These are phyloP conservation scores for Stephania cephalantha DNA, from an alignment of 164 flowering plant species.

Conservation along the genomic window DNA sequence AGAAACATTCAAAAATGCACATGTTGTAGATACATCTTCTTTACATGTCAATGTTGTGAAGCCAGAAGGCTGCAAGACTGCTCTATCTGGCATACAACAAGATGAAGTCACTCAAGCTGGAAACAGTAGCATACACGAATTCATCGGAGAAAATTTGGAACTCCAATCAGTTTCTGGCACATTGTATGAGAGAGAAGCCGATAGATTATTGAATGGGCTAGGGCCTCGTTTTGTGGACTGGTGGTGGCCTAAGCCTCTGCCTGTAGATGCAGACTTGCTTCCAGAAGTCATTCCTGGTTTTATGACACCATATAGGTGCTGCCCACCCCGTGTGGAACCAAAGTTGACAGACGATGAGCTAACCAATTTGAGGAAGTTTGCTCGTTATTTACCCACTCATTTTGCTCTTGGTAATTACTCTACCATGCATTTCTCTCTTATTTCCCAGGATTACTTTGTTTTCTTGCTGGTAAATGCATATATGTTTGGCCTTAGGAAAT, in stretches of 20 bases:
- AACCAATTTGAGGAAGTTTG: slow-evolving; percentile 76
- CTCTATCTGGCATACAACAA: slow-evolving; percentile 4
- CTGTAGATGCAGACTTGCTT: slow-evolving; percentile 92
- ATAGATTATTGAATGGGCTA: slow-evolving; percentile 86
- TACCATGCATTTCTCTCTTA: not conserved
- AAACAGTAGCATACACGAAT: slow-evolving; percentile 13
- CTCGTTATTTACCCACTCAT: slow-evolving; percentile 78
- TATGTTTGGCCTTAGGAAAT: not conserved
- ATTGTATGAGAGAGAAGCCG: slow-evolving; percentile 76
- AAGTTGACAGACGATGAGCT: slow-evolving; percentile 67
- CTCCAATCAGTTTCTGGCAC: slow-evolving; percentile 31
- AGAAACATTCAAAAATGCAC: slow-evolving; percentile 12
- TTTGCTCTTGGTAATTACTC: slow-evolving; percentile 72
- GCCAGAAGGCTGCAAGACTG: slow-evolving; percentile 10
- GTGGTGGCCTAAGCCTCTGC: slow-evolving; percentile 93
- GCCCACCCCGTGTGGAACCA: slow-evolving; percentile 46
- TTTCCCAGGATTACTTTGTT: not conserved
- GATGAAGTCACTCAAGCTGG: slow-evolving; percentile 2
- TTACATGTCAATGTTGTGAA: slow-evolving; percentile 7
- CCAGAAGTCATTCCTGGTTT: slow-evolving; percentile 73
- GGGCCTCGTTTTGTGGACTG: slow-evolving; percentile 95
- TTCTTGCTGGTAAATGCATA: not conserved
- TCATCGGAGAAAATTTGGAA: slow-evolving; percentile 12
- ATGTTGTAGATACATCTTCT: slow-evolving; percentile 13
- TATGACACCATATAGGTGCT: slow-evolving; percentile 61